These are phyloP conservation scores for Lathyrus sativus DNA, from an alignment of 306 rosid species.

Conservation along the genomic window DNA sequence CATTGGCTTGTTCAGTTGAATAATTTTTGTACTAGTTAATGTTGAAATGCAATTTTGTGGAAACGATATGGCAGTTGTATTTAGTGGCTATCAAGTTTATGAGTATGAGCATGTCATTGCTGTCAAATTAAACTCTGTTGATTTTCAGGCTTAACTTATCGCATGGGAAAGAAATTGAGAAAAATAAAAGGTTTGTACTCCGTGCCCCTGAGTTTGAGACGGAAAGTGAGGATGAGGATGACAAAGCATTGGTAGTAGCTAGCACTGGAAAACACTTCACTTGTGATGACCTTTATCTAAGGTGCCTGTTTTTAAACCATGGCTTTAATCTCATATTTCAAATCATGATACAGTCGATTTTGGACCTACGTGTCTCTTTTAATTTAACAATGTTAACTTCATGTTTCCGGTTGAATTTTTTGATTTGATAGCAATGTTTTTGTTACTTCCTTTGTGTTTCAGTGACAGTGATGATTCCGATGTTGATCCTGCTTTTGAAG, in stretches of 20 bases:
- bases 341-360: conserved; percentile 1
- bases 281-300: conserved; percentile 59
- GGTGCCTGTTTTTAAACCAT: conserved; percentile 48
- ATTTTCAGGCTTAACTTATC: conserved; percentile 26
- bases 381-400: conserved; percentile 5
- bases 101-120: neutral
- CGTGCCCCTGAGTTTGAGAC: conserved; percentile 59
- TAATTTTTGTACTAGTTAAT: neutral
- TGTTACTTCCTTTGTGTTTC: conserved; percentile 36
- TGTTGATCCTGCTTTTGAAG: conserved; percentile 43
- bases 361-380: neutral
- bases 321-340: conserved; percentile 6
- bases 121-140: conserved; percentile 28
- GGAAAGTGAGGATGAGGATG: conserved; percentile 47
- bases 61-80: neutral
- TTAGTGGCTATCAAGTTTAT: neutral
- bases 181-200: conserved; percentile 59
- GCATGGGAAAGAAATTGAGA: conserved; percentile 38
- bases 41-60: neutral
- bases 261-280: conserved; percentile 48
- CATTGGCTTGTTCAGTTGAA: neutral
- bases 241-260: conserved; percentile 35
- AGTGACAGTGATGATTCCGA: conserved; percentile 69
- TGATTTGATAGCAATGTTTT: conserved; percentile 31
- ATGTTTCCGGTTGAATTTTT: conserved; percentile 15